These are phyloP conservation scores for Emiliania huxleyi DNA, from an alignment of 78 protist species.

Conservation along the genomic window DNA sequence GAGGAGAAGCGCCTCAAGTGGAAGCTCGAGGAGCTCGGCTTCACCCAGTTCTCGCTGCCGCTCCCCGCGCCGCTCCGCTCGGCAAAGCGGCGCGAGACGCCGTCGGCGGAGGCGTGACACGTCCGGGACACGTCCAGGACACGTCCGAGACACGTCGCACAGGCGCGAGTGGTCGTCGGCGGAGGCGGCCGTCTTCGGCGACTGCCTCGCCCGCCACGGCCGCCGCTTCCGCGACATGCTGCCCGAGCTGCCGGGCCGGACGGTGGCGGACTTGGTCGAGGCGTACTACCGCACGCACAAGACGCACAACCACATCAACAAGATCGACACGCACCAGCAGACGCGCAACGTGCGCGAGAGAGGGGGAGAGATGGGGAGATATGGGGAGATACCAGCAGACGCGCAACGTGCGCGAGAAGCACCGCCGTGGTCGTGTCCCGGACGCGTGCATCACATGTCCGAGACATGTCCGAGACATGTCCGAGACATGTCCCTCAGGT, in stretches of 20 bases:
- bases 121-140: too few relatives aligned
- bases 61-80: neutral
- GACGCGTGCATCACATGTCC: too few relatives aligned
- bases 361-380: too few relatives aligned
- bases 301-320: neutral
- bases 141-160: too few relatives aligned
- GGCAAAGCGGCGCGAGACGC: too few relatives aligned
- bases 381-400: too few relatives aligned
- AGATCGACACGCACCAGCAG: neutral
- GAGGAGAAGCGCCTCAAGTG: neutral
- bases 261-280: neutral
- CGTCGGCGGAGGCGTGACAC: too few relatives aligned
- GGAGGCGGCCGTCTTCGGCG: neutral
- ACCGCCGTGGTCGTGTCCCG: too few relatives aligned
- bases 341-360: neutral
- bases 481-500: too few relatives aligned
- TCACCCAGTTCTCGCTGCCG: neutral
- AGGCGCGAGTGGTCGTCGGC: neutral
- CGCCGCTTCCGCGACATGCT: neutral
- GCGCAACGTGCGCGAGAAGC: too few relatives aligned
- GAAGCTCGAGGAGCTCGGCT: neutral
- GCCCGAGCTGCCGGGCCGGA: neutral
- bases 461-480: too few relatives aligned
- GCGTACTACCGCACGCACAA: neutral
- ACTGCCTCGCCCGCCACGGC: neutral